phyloP scores from a whole-genome alignment of 2,329 filamentous ascomycete genomes.

The Colletotrichum liriopes region DNA sequence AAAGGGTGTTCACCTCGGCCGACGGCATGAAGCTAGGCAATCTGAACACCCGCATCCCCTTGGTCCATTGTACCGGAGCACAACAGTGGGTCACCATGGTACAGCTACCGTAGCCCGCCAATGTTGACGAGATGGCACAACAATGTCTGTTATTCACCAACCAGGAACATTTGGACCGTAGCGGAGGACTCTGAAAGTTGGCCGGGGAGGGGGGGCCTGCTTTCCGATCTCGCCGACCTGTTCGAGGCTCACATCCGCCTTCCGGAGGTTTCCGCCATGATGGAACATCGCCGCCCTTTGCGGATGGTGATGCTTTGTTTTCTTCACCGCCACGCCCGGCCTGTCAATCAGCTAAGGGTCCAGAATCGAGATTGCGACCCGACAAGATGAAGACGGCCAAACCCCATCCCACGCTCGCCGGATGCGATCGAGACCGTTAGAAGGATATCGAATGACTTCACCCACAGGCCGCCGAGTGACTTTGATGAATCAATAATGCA shows the following conservation, averaged over 20 bases:
- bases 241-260: neutral
- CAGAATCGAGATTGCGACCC: constrained; percentile 4
- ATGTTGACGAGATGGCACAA: constrained; percentile 23
- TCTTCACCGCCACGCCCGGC: neutral
- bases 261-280: neutral
- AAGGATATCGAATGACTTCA: neutral
- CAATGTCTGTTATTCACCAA: neutral
- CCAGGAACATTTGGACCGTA: neutral
- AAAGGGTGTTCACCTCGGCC: constrained; percentile 24
- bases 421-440: constrained; percentile 35
- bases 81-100: neutral
- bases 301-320: constrained; percentile 9
- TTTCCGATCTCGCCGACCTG: neutral
- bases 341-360: neutral
- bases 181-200: neutral
- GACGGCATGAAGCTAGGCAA: constrained; percentile 18
- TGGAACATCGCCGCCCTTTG: neutral
- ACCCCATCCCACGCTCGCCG: neutral
- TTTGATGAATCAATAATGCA: constrained; percentile 23
- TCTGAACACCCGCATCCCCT: neutral
- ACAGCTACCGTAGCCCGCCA: neutral
- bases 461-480: neutral
- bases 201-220: neutral
- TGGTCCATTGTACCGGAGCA: constrained; percentile 13
- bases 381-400: constrained; percentile 25